phyloP scores from a whole-genome alignment of 2,329 filamentous ascomycete species.

The Beauveria brongniartii region DNA sequence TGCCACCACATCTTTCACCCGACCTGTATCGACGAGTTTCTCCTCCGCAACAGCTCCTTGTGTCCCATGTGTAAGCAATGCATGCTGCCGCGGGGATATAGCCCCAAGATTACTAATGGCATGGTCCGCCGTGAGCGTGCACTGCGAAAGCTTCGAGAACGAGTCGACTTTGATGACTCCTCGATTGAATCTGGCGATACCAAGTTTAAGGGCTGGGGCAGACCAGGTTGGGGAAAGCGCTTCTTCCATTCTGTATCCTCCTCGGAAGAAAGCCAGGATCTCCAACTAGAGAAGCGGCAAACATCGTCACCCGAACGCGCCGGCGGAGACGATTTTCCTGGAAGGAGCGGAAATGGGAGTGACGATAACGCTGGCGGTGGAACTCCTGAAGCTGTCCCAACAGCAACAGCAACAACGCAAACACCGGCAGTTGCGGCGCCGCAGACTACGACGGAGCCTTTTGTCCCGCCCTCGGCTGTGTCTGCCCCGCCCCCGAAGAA shows the following conservation, averaged over 20 bases:
- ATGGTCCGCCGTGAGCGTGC: slow-evolving; percentile 80
- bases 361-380: not conserved
- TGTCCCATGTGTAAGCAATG: slow-evolving; percentile 87
- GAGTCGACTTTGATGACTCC: slow-evolving; percentile 35
- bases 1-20: slow-evolving; percentile 93
- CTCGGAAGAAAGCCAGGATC: slow-evolving; percentile 11
- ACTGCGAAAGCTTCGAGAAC: slow-evolving; percentile 51
- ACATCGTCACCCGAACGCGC: not conserved
- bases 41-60: slow-evolving; percentile 69
- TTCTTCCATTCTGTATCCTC: slow-evolving; percentile 24
- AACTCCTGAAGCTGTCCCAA: not conserved
- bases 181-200: slow-evolving; percentile 25
- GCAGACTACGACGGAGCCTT: not conserved
- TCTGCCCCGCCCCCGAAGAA: slow-evolving; percentile 13
- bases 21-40: slow-evolving; percentile 81
- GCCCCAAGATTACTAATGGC: slow-evolving; percentile 66
- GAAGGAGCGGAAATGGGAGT: not conserved
- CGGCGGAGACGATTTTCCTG: not conserved
- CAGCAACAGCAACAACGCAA: not conserved
- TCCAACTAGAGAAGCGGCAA: slow-evolving; percentile 7
- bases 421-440: not conserved
- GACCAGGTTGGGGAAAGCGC: slow-evolving; percentile 19
- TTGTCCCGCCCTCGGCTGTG: not conserved
- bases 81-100: slow-evolving; percentile 62
- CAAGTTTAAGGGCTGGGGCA: slow-evolving; percentile 27